A percentile compares a stretch with the other conserved stretches of the same genome.
phyloP scores from a whole-genome alignment of 371 early-diverging fungal genomes.

The Circinella minor region DNA sequence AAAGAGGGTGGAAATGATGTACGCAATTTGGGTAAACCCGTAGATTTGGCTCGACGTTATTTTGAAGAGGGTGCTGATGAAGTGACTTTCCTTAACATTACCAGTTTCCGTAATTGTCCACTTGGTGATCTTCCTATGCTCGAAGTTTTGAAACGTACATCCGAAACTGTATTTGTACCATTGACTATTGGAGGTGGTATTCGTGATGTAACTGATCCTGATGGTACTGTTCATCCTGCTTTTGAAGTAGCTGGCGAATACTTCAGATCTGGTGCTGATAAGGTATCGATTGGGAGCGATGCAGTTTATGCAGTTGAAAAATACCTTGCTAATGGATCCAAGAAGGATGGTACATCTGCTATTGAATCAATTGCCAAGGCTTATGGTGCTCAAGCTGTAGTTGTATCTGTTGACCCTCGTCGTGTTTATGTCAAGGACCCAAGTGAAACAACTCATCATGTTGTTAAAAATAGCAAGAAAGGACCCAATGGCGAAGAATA shows the following conservation, averaged over 20 bases:
- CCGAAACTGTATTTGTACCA: conserved; percentile 95
- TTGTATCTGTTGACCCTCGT: conserved; percentile 95
- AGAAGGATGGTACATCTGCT: conserved; percentile 69
- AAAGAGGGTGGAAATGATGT: conserved; percentile 73
- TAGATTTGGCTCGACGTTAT: conserved; percentile 90
- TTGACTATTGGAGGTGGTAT: conserved; percentile 98
- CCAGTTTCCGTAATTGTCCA: conserved; percentile 93
- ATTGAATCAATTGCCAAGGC: conserved; percentile 93
- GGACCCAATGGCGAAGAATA: conserved; percentile 93
- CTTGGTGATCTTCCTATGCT: conserved; percentile 94
- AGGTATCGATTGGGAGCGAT: conserved; percentile 97
- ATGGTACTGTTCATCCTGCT: conserved; percentile 80
- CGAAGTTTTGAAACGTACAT: conserved; percentile 84
- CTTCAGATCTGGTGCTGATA: conserved; percentile 98
- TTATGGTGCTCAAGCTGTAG: conserved; percentile 98
- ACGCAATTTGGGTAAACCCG: conserved; percentile 97
- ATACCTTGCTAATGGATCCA: conserved; percentile 58
- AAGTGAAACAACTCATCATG: conserved; percentile 75
- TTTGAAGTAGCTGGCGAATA: conserved; percentile 95
- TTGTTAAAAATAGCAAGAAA: conserved; percentile 67
- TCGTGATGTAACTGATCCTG: conserved; percentile 87
- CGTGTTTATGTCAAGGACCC: conserved; percentile 90
- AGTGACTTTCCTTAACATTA: conserved; percentile 96
- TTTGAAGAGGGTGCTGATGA: conserved; percentile 97
- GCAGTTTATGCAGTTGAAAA: conserved; percentile 96